phyloP scores from a whole-genome alignment of 2,329 filamentous ascomycete genomes.

The Paramyrothecium sp. region DNA sequence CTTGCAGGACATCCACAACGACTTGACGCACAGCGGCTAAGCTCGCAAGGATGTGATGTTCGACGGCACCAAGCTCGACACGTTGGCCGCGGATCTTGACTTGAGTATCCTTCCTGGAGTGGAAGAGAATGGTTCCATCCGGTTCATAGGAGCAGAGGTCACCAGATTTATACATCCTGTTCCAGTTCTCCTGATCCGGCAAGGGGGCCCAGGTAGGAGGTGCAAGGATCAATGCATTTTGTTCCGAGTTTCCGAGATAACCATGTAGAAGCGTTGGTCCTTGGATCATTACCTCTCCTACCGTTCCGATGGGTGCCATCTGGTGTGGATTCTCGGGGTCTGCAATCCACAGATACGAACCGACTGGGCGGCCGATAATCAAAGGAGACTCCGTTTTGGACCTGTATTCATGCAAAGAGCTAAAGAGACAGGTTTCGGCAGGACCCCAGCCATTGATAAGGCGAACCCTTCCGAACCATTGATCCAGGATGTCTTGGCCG shows the following conservation, averaged over 20 bases:
- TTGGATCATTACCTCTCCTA: conserved; percentile 16
- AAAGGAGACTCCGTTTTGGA: background rate
- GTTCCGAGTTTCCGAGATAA: conserved; percentile 16
- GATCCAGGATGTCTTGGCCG: conserved; percentile 8
- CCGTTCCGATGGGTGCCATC: conserved; percentile 10
- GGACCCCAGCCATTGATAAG: conserved; percentile 12
- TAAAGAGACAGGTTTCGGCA: conserved; percentile 1
- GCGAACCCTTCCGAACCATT: conserved; percentile 9
- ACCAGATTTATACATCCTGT: conserved; percentile 12
- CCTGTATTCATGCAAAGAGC: conserved; percentile 2
- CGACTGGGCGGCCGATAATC: conserved; percentile 4
- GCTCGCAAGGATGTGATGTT: background rate
- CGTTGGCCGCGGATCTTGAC: conserved; percentile 28
- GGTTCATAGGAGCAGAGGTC: conserved; percentile 12
- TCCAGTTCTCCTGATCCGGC: background rate
- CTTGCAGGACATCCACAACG: background rate
- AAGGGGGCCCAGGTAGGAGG: conserved; percentile 8
- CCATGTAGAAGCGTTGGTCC: conserved; percentile 18
- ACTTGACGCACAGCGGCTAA: background rate
- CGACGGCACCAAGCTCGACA: conserved; percentile 37
- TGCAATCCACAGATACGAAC: conserved; percentile 11
- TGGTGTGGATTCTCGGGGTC: conserved; percentile 11
- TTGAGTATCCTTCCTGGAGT: background rate
- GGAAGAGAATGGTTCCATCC: conserved; percentile 34
- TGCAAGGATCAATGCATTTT: conserved; percentile 20